These are phyloP conservation scores for Ustilago vetiveriae DNA, from an alignment of 1,284 basidiomycete genomes.

Conservation along the genomic window DNA sequence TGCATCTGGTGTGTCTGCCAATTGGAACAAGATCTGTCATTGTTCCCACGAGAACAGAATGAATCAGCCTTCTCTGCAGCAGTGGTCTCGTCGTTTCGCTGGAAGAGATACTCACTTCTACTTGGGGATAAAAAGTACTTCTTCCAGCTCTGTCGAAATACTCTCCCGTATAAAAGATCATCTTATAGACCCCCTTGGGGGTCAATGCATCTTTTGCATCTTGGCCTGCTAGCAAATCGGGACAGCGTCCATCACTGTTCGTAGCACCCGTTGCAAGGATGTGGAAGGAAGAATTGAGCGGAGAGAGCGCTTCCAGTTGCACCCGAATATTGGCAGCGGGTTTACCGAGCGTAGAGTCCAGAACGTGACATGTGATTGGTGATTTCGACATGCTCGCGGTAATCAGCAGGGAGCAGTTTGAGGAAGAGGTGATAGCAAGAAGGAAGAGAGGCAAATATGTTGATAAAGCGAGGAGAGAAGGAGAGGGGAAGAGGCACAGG, in stretches of 20 bases:
- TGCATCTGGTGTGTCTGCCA: slow-evolving; percentile 44
- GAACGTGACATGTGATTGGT: slow-evolving; percentile 89
- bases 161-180: slow-evolving; percentile 81
- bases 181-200: slow-evolving; percentile 76
- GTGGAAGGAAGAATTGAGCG: slow-evolving; percentile 26
- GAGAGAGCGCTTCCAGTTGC: slow-evolving; percentile 36
- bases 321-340: slow-evolving; percentile 72
- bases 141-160: slow-evolving; percentile 78
- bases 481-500: slow-evolving; percentile 9
- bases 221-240: slow-evolving; percentile 73
- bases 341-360: slow-evolving; percentile 83
- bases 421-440: not conserved
- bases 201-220: slow-evolving; percentile 68
- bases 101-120: slow-evolving; percentile 74
- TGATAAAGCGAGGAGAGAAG: no score
- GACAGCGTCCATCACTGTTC: slow-evolving; percentile 82
- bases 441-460: no score
- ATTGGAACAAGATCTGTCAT: slow-evolving; percentile 55
- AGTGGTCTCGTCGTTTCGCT: not conserved
- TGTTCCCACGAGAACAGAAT: no score
- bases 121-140: slow-evolving; percentile 84
- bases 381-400: slow-evolving; percentile 39
- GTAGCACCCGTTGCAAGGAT: slow-evolving; percentile 72
- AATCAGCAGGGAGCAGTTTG: not conserved
- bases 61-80: not conserved